Percentiles rank a stretch among this genome's conserved stretches.
Evolutionary conservation across 2,329 filamentous ascomycete genomes (phyloP).

Genomic region (Colletotrichum truncatum): DNA sequence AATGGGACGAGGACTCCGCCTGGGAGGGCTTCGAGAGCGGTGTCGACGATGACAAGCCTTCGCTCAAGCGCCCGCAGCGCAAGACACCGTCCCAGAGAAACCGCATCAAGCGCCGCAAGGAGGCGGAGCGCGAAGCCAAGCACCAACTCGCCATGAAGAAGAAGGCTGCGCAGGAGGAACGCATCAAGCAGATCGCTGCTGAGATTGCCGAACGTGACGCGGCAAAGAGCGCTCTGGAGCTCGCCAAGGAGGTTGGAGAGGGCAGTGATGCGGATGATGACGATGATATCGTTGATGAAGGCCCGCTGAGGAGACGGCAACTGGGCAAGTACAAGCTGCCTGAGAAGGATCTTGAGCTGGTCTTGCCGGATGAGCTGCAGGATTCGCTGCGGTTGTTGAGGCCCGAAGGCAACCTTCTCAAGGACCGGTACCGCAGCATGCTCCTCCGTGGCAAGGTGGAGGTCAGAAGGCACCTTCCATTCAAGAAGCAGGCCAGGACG

Average conservation of each 20-base stretch:
- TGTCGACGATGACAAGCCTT: constrained; percentile 65
- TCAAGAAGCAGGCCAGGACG: constrained; percentile 83
- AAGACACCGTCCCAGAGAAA: constrained; percentile 91
- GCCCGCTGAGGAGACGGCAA: constrained; percentile 73
- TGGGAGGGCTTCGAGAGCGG: constrained; percentile 93
- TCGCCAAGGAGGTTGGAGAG: constrained; percentile 48
- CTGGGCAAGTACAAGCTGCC: constrained; percentile 80
- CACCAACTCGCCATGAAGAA: constrained; percentile 81
- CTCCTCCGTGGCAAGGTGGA: constrained; percentile 91
- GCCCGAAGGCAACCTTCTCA: constrained; percentile 94
- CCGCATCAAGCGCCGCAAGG: constrained; percentile 87
- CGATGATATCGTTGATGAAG: constrained; percentile 67
- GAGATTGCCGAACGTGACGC: constrained; percentile 68
- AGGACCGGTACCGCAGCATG: constrained; percentile 90
- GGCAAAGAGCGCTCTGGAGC: constrained; percentile 43
- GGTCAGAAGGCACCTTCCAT: constrained; percentile 78
- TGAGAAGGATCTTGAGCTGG: constrained; percentile 81
- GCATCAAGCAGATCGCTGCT: constrained; percentile 75
- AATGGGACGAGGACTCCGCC: constrained; percentile 87
- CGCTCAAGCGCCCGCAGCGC: constrained; percentile 76
- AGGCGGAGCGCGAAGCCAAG: constrained; percentile 79
- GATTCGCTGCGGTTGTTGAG: constrained; percentile 84
- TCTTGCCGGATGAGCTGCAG: constrained; percentile 85
- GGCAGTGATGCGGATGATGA: constrained; percentile 52
- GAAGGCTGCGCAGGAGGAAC: constrained; percentile 75